These are phyloP conservation scores for Russula foetens DNA, from an alignment of 768 basidiomycete species.

Conservation along the genomic window DNA sequence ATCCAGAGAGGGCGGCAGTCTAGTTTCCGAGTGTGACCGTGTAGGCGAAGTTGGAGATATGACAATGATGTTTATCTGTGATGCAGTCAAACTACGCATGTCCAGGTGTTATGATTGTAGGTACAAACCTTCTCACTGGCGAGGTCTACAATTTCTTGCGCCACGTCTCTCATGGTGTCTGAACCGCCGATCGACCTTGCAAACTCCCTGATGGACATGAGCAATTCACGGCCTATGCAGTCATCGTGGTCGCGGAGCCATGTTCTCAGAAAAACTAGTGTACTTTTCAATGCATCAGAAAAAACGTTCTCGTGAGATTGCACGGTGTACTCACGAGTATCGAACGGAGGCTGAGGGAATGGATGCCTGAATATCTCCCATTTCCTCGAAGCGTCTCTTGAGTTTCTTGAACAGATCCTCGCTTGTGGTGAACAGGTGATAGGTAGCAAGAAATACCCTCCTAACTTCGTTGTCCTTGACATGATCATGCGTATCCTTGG, in stretches of 20 bases:
- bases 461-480: slow-evolving; percentile 32
- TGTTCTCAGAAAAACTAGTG: slow-evolving; percentile 2
- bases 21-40: neutral
- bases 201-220: slow-evolving; percentile 17
- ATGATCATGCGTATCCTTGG: slow-evolving; percentile 21
- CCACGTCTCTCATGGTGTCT: neutral
- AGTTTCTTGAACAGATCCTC: slow-evolving; percentile 34
- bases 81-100: neutral
- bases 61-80: slow-evolving; percentile 3
- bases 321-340: slow-evolving; percentile 8
- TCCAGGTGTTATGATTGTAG: neutral
- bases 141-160: slow-evolving; percentile 1
- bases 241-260: slow-evolving; percentile 8
- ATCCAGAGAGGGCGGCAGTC: slow-evolving; percentile 16
- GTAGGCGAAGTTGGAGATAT: neutral
- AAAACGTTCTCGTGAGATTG: neutral
- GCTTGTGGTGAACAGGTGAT: slow-evolving; percentile 35
- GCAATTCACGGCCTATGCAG: slow-evolving; percentile 24
- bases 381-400: slow-evolving; percentile 33
- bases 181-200: slow-evolving; percentile 2
- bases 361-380: slow-evolving; percentile 4
- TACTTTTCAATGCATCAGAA: slow-evolving; percentile 2
- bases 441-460: slow-evolving; percentile 36
- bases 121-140: slow-evolving; percentile 9
- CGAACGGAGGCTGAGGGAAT: neutral